Evolutionary conservation across 495 filamentous ascomycete genomes (phyloP).

Genomic region (Hyaloscypha finlandica): DNA sequence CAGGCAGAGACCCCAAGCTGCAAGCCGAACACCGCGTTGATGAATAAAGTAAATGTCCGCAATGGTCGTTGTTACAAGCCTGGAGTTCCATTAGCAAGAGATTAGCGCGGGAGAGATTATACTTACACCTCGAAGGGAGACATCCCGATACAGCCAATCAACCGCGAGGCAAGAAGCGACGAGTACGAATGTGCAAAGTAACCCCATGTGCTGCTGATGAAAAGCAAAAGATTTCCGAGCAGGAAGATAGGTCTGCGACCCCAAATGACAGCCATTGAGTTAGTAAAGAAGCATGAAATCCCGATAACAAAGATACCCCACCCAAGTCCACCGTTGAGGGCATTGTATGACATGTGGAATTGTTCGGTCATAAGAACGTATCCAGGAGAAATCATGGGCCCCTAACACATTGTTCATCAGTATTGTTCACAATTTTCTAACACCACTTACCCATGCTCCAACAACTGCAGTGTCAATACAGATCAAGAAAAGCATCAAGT

Average conservation of each 20-base stretch:
- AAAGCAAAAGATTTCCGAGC: conserved; percentile 69
- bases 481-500: conserved; percentile 72
- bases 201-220: conserved; percentile 72
- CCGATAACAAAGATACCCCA: conserved; percentile 14
- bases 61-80: conserved; percentile 70
- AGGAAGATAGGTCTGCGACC: conserved; percentile 86
- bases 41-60: conserved; percentile 76
- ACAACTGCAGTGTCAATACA: conserved; percentile 50
- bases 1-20: conserved; percentile 57
- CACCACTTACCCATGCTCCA: conserved; percentile 3
- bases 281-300: conserved; percentile 2
- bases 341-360: conserved; percentile 11
- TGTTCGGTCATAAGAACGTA: background rate
- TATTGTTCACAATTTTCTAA: background rate
- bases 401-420: background rate
- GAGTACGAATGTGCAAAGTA: conserved; percentile 37
- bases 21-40: conserved; percentile 56
- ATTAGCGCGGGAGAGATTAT: too few species aligned
- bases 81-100: conserved; percentile 34
- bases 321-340: background rate
- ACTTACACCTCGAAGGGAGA: conserved; percentile 16
- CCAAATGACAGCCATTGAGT: conserved; percentile 55
- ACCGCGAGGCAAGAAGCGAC: background rate
- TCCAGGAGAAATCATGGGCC: conserved; percentile 6
- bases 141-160: conserved; percentile 13